Percentiles rank a stretch among this genome's conserved stretches.
These are phyloP conservation scores for Trametes maxima DNA, from an alignment of 768 basidiomycete genomes.

Conservation along the genomic window DNA sequence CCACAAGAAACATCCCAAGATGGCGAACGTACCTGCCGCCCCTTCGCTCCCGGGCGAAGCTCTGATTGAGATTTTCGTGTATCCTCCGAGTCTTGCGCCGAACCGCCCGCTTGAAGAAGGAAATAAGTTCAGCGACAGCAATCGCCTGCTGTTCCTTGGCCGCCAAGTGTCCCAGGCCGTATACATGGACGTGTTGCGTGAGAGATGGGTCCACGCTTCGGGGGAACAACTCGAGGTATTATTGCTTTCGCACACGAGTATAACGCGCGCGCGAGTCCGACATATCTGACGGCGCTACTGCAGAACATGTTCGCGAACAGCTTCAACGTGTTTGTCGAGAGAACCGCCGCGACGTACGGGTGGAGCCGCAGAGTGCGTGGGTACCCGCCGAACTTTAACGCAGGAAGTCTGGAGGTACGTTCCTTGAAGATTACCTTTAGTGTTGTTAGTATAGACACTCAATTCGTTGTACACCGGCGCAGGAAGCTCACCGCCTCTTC, in stretches of 20 bases:
- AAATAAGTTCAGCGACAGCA: constrained; percentile 3
- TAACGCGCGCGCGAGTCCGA: not conserved
- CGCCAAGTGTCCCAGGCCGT: not conserved
- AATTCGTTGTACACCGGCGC: no score
- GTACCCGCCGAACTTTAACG: not conserved
- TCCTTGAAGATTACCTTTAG: no score
- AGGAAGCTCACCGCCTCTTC: constrained; percentile 7
- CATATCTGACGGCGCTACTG: no score
- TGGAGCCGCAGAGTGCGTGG: not conserved
- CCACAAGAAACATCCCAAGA: not conserved
- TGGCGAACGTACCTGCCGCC: constrained; percentile 3
- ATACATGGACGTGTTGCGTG: not conserved
- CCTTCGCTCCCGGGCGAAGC: constrained; percentile 2
- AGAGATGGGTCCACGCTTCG: not conserved
- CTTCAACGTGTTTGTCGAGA: not conserved
- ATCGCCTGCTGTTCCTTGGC: constrained; percentile 6
- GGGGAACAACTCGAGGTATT: not conserved
- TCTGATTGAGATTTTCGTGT: constrained; percentile 9
- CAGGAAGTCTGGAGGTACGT: not conserved
- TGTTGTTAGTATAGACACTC: no score
- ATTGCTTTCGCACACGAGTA: no score
- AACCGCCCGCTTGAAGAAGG: not conserved
- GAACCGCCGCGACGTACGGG: not conserved
- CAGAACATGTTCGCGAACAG: not conserved
- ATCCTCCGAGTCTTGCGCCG: not conserved